These are phyloP conservation scores for Phylloporus sp. DNA, from an alignment of 768 basidiomycete species.

Conservation along the genomic window DNA sequence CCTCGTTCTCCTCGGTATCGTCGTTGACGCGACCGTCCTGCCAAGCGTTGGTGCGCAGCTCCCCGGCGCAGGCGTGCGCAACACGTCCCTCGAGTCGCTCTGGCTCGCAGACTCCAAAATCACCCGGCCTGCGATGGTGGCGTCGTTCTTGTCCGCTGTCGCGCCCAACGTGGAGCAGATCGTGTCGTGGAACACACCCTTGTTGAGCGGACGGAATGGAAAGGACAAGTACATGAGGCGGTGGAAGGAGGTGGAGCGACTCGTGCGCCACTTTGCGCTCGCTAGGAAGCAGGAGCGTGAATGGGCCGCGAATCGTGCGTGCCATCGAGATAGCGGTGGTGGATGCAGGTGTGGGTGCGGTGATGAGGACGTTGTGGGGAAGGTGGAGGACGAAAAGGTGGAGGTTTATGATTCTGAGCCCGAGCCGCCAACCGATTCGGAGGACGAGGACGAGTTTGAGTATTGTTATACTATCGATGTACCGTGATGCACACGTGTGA, in stretches of 20 bases:
- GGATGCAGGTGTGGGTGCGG: neutral
- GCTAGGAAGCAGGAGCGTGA: constrained; percentile 20
- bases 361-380: neutral
- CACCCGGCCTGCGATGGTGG: constrained; percentile 25
- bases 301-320: constrained; percentile 8
- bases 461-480: constrained; percentile 19
- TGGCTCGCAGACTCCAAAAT: constrained; percentile 29
- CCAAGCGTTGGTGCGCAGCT: constrained; percentile 5
- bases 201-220: constrained; percentile 22
- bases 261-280: constrained; percentile 20
- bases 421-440: constrained; percentile 16
- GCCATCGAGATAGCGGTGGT: neutral
- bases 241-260: constrained; percentile 23
- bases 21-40: constrained; percentile 25
- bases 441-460: constrained; percentile 26
- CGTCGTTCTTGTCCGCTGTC: constrained; percentile 26
- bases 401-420: constrained; percentile 24
- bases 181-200: constrained; percentile 28
- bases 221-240: constrained; percentile 24
- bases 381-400: constrained; percentile 7
- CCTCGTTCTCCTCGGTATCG: constrained; percentile 24
- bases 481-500: neutral
- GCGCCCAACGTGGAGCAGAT: constrained; percentile 30
- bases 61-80: constrained; percentile 20
- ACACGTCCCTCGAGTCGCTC: constrained; percentile 24